These are phyloP conservation scores for Zygnema circumcarinatum DNA, from an alignment of 139 green algal genomes.

Conservation along the genomic window DNA sequence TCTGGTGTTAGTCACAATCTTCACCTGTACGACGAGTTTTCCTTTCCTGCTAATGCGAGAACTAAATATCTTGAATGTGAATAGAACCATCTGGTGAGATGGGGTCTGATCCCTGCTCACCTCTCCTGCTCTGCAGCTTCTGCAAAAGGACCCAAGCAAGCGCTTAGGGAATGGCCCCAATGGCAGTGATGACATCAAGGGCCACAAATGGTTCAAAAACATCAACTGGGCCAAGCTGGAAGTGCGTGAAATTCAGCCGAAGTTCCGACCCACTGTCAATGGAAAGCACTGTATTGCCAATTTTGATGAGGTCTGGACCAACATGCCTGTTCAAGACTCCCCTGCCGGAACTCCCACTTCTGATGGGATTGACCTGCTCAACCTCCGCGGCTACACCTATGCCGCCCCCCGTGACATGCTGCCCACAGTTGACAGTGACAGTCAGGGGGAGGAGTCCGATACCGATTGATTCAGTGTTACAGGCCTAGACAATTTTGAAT, in stretches of 20 bases:
- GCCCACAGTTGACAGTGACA: constrained; percentile 46
- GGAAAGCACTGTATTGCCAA: constrained; percentile 73
- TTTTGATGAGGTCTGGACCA: constrained; percentile 87
- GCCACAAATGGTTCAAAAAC: constrained; percentile 87
- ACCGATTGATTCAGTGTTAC: too few relatives aligned
- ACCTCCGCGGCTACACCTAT: constrained; percentile 51
- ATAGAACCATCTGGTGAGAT: too few relatives aligned
- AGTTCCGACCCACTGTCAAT: constrained; percentile 78
- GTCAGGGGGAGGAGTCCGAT: constrained; percentile 14
- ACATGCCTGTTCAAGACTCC: constrained; percentile 76
- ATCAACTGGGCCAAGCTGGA: constrained; percentile 89
- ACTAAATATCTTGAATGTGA: too few relatives aligned
- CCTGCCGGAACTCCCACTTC: constrained; percentile 61
- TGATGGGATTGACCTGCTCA: background rate
- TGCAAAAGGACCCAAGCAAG: constrained; percentile 82
- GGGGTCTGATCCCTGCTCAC: too few relatives aligned
- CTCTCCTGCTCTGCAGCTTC: constrained; percentile 67
- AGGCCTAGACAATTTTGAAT: too few relatives aligned
- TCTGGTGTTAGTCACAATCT: too few relatives aligned
- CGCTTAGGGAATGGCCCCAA: constrained; percentile 79
- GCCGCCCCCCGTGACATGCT: constrained; percentile 1
- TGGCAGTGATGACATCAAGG: constrained; percentile 73
- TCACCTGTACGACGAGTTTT: too few relatives aligned
- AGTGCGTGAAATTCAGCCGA: constrained; percentile 73
- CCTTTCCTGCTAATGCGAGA: too few relatives aligned